These are phyloP conservation scores for Xylaria sp. DNA, from an alignment of 2,329 filamentous ascomycete species.

Conservation along the genomic window DNA sequence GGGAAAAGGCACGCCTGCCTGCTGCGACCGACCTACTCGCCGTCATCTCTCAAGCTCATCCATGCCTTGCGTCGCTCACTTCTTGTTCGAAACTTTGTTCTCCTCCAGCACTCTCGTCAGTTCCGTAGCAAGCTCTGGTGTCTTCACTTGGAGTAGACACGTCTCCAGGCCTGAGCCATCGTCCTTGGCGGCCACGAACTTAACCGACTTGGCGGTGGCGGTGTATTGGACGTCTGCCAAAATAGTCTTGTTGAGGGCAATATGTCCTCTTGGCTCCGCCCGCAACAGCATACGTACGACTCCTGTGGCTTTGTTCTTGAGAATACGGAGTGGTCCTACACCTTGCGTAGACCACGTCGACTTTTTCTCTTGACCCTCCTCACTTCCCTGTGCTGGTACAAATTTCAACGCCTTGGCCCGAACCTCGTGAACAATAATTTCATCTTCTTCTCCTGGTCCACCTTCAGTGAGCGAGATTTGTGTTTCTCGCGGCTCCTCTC, in stretches of 20 bases:
- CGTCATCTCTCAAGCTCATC: background rate
- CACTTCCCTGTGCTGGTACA: constrained; percentile 41
- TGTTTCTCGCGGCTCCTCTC: constrained; percentile 53
- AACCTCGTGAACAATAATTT: constrained; percentile 64
- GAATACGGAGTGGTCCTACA: constrained; percentile 63
- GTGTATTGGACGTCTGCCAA: constrained; percentile 59
- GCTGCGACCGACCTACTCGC: background rate
- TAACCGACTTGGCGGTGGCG: constrained; percentile 55
- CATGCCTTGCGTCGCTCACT: constrained; percentile 25
- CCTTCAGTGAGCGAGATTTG: constrained; percentile 65
- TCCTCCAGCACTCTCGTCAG: constrained; percentile 47
- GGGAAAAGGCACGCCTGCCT: background rate
- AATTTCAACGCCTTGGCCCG: constrained; percentile 65
- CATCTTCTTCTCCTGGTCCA: constrained; percentile 65
- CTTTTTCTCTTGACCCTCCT: constrained; percentile 45
- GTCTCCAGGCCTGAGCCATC: constrained; percentile 57
- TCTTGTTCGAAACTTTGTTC: constrained; percentile 53
- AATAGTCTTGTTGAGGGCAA: constrained; percentile 66
- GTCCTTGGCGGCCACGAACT: constrained; percentile 52
- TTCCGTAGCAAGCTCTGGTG: constrained; percentile 44
- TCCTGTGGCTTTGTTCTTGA: constrained; percentile 67
- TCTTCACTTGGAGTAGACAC: constrained; percentile 69
- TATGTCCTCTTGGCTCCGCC: constrained; percentile 67
- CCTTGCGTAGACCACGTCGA: constrained; percentile 65
- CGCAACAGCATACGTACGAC: constrained; percentile 65